Base-by-base conservation (phyloP, 2,329 filamentous ascomycete genomes). In the Chaetomium sp. region DNA sequence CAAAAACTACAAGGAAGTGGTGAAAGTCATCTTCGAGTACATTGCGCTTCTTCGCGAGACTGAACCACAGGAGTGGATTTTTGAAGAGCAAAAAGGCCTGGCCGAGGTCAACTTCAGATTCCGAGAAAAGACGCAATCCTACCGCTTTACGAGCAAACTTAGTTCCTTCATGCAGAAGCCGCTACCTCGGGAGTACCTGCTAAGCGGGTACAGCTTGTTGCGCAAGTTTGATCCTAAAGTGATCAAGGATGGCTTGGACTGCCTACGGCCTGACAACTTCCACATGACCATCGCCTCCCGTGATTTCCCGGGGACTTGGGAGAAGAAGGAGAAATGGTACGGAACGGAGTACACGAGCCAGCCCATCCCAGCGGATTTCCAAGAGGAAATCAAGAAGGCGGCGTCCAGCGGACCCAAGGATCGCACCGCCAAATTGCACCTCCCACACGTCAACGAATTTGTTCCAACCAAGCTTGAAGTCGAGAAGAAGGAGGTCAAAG, bases 91-190 rank as follows among this genome's bases (percentile, higher is more conserved):
- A 70, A 92, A 91, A 71, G 85, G 86, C 38, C 85, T 97, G 74
- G 86, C 88, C 45, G 91, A 97, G 62, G 89, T 97, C 10, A 88
- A 95, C 64, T 99, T 99, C 78, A 89, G 88, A 62, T 99, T 95
- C 73, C 89, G 86, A 71, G 89, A 97, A 69, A 97, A 97, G 76
- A 89, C 85, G 2, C 89, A 89, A 1, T 90, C 92, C 1, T 94
- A 87, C 68, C 83, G 87, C 34, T 97, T 96, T 65, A 94, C 91
- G 0, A 96, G 90, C 74, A 84, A 82, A 58, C 84, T 90, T 61
- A 91, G 87, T 67, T 84, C 87, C 14, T 82, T 90, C 14, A 97
- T 99, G 94, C 94, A 97, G 69, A 91, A 88, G 70, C 88, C 88
- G 1, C 75, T 95, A 45, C 90, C 91, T 2, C 83, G 91, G 59